Base-by-base conservation (phyloP, 2,329 filamentous ascomycete genomes). In the Aspergillus flavus region DNA sequence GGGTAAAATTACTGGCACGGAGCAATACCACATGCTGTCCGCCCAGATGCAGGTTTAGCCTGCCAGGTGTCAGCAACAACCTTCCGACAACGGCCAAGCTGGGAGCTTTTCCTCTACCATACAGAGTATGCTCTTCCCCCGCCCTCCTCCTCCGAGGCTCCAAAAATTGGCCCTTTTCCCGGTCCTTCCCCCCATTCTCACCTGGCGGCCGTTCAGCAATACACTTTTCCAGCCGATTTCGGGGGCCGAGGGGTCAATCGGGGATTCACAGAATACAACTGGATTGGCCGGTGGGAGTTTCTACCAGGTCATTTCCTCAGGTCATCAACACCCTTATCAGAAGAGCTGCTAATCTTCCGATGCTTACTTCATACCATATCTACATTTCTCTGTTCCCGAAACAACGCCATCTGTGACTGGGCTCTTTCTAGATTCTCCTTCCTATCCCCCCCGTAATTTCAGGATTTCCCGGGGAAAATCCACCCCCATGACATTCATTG, bases 11-110 rank as follows among this genome's bases (percentile, higher is more conserved):
- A 68, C 68, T 68, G 68, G 68, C 67, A 71, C 68, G 68, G 65
- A 72, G 67, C 62, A 60, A 61, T 62, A 59, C 63, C 56, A 58
- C 57, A 60, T 53, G 59, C 41, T 66, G 65, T 65, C 63, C 59
- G 67, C 69, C 65, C 65, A 61, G 58, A 60, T 36, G 32, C 57
- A 50, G 9, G 19, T 30, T 12, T 30, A 57, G 59, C 57, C 56
- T 61, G 26, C 26, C 26, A 28, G 26, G 26, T 43, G 52, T 61
- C 57, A 57, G n/a, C 60, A 41, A 10, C 60, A 43, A 7, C 16
- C 61, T 71, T 70, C 72, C 73, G 73, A 75, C 72, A 73, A 73
- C 72, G 72, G 73, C 68, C 72, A 72, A 72, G 71, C 62, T 64
- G 26, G 41, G 57, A 61, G 61, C 62, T 61, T 66, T 66, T 60